phyloP scores from a whole-genome alignment of 2,329 filamentous ascomycete species.

The Botrytis squamosa region DNA sequence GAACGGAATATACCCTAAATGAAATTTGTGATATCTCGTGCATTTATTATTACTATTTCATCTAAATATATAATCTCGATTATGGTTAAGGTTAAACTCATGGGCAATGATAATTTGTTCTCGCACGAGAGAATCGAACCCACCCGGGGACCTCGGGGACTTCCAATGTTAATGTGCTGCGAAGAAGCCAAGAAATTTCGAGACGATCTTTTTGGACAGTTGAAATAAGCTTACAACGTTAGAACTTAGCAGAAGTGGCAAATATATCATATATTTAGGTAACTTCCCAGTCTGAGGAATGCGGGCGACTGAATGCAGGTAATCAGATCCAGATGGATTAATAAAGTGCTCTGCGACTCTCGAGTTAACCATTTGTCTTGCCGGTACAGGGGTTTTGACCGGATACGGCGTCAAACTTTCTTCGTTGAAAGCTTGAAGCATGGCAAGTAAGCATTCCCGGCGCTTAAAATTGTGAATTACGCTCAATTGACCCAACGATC shows the following conservation, averaged over 20 bases:
- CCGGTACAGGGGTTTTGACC: conserved; percentile 3
- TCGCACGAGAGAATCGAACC: background rate
- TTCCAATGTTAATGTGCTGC: background rate
- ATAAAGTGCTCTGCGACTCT: background rate
- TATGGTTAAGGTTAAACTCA: background rate
- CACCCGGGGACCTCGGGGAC: background rate
- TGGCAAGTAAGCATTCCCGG: conserved; percentile 7
- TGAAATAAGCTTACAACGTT: background rate
- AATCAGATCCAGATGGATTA: background rate
- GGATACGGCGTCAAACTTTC: background rate
- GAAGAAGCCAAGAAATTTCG: background rate
- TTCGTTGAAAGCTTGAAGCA: background rate
- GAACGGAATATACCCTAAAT: background rate
- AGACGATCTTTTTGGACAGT: background rate
- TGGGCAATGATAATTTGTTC: background rate
- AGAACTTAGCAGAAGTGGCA: background rate
- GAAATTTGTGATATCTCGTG: conserved; percentile 2
- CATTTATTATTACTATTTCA: background rate
- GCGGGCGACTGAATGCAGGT: background rate
- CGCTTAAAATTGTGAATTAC: background rate
- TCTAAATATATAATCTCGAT: background rate
- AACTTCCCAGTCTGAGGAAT: background rate
- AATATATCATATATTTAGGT: background rate
- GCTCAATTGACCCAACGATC: background rate
- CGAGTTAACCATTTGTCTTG: background rate